Conservation (phyloP, 1,284 basidiomycete species). For the Psilocybe mexicana region DNA sequence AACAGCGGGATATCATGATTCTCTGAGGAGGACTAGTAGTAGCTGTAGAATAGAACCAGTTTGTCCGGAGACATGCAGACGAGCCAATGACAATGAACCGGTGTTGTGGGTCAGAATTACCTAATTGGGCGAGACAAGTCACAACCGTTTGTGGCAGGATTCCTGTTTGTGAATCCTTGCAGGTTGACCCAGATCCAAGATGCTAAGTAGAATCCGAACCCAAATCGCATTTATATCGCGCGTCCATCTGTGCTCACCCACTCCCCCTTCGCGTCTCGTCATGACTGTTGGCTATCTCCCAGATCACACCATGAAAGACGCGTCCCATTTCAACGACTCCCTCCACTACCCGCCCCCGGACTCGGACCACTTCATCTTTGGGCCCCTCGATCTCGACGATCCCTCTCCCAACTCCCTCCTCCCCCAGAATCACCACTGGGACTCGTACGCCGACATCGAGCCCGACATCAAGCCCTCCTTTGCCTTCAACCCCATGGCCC, state of each 20-base stretch:
- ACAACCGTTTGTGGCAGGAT: slow-evolving; percentile 8
- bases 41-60: slow-evolving; percentile 6
- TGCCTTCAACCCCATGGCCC: slow-evolving; percentile 24
- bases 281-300: slow-evolving; percentile 32
- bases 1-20: slow-evolving; percentile 51
- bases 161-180: neutral
- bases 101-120: slow-evolving; percentile 10
- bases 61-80: neutral
- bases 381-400: slow-evolving; percentile 66
- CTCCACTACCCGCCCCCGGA: slow-evolving; percentile 42
- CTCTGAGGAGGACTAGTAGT: neutral
- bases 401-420: slow-evolving; percentile 32
- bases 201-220: slow-evolving; percentile 14
- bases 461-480: slow-evolving; percentile 37
- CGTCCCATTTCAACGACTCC: slow-evolving; percentile 21
- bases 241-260: slow-evolving; percentile 15
- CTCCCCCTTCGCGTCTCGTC: slow-evolving; percentile 30
- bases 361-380: slow-evolving; percentile 62
- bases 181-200: slow-evolving; percentile 10
- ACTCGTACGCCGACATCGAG: slow-evolving; percentile 40
- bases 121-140: slow-evolving; percentile 4
- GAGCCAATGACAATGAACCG: slow-evolving; percentile 14
- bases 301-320: slow-evolving; percentile 37
- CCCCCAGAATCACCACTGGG: slow-evolving; percentile 44
- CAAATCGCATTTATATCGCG: slow-evolving; percentile 43